Conservation (phyloP, 1,139 yeast genomes). For the Taphrina betulina region DNA sequence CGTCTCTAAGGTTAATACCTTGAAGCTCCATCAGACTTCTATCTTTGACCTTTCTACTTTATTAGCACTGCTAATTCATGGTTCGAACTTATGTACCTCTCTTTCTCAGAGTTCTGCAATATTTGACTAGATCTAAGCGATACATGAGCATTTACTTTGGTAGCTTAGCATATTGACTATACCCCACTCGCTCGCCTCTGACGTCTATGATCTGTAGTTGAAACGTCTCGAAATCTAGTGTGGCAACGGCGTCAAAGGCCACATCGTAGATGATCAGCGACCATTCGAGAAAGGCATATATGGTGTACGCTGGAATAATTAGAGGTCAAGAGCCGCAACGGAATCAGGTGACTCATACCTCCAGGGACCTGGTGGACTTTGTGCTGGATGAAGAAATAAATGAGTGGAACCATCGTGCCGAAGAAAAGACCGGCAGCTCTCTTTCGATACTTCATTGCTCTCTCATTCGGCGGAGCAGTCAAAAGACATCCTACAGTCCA, state of each 20-base stretch:
- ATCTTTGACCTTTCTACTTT: constrained; percentile 12
- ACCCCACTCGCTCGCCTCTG: constrained; percentile 40
- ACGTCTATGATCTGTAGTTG: constrained; percentile 51
- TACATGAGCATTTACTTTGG: constrained; percentile 14
- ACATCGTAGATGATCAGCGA: constrained; percentile 76
- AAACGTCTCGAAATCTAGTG: constrained; percentile 62
- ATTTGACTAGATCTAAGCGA: background rate
- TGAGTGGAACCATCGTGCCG: constrained; percentile 68
- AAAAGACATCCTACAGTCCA: constrained; percentile 72
- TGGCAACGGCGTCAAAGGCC: constrained; percentile 77
- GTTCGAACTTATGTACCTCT: background rate
- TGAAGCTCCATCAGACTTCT: constrained; percentile 8
- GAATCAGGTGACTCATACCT: constrained; percentile 35
- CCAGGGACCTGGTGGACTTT: constrained; percentile 84
- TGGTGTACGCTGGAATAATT: constrained; percentile 63
- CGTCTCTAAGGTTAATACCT: background rate
- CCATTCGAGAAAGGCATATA: constrained; percentile 96
- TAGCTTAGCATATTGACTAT: constrained; percentile 23
- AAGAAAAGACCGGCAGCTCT: constrained; percentile 63
- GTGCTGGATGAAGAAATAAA: constrained; percentile 89
- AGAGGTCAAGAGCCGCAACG: background rate
- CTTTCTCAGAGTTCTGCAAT: background rate
- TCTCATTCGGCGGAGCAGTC: constrained; percentile 53
- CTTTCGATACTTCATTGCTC: constrained; percentile 56
- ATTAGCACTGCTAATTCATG: background rate